A percentile compares a stretch with the other conserved stretches of the same genome.
These are phyloP conservation scores for Eucalyptus pumila DNA, from an alignment of 345 rosid genomes.

Conservation along the genomic window DNA sequence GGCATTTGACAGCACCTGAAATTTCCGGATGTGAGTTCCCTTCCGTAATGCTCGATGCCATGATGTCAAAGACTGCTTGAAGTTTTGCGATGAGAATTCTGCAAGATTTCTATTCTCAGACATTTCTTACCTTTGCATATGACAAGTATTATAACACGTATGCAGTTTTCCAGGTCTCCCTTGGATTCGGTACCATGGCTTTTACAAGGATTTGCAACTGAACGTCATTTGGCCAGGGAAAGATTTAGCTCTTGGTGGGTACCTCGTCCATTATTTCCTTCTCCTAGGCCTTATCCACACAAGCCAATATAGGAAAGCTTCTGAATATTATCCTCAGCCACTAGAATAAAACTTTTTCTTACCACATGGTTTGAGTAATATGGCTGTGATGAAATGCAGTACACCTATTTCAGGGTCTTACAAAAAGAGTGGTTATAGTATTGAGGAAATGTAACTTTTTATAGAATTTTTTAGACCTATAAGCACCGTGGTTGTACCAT, in stretches of 20 bases:
- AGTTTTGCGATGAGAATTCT: neutral
- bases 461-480: neutral
- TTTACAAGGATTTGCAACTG: conserved; percentile 47
- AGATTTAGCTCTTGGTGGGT: conserved; percentile 53
- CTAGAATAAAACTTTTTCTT: neutral
- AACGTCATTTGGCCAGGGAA: conserved; percentile 74
- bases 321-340: neutral
- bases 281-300: neutral
- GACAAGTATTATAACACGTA: neutral
- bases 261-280: neutral
- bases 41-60: neutral
- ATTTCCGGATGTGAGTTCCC: neutral
- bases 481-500: neutral
- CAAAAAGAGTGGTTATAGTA: neutral
- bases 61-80: neutral
- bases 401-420: neutral
- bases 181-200: conserved; percentile 70
- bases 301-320: neutral
- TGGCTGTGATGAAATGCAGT: neutral
- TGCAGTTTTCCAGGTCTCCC: conserved; percentile 82
- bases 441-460: neutral
- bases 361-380: neutral
- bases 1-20: neutral
- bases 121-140: neutral
- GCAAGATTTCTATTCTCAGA: neutral